Percentiles rank a stretch among this genome's conserved stretches.
Conservation (phyloP, 2,329 filamentous ascomycete species). For the Ceratocystiopsis minuta region DNA sequence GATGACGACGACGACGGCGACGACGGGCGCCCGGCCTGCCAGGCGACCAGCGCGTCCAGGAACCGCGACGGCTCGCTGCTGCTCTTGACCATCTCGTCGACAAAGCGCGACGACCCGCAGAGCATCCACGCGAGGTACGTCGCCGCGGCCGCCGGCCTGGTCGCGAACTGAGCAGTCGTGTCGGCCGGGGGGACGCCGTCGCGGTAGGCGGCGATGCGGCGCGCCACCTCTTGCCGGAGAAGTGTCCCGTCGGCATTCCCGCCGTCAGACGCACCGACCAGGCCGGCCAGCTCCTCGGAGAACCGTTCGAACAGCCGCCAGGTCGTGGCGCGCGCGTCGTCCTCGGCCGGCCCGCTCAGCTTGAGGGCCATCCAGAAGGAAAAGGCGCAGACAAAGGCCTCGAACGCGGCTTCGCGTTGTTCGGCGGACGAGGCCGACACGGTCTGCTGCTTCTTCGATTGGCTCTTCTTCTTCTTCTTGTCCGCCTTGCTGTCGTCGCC, state of each 20-base stretch:
- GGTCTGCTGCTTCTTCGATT: too few relatives aligned
- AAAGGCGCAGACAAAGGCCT: constrained; percentile 16
- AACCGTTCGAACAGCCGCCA: constrained; percentile 14
- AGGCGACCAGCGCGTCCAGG: constrained; percentile 3
- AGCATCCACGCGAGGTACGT: constrained; percentile 9
- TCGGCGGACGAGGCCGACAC: constrained; percentile 9
- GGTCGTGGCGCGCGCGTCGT: constrained; percentile 10
- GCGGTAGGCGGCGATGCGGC: background rate
- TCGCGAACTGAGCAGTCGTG: background rate
- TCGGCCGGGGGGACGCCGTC: too few relatives aligned
- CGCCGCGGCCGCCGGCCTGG: background rate
- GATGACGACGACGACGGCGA: too few relatives aligned
- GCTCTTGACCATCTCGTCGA: constrained; percentile 7
- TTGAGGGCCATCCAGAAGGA: constrained; percentile 15
- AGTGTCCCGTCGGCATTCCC: background rate
- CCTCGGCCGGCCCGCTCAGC: constrained; percentile 4
- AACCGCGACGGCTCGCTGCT: constrained; percentile 1
- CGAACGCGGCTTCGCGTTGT: constrained; percentile 12
- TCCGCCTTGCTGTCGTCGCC: background rate
- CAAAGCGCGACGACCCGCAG: constrained; percentile 5
- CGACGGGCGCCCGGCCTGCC: background rate
- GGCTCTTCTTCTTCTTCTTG: constrained; percentile 6
- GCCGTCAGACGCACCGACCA: too few relatives aligned
- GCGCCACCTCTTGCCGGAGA: background rate
- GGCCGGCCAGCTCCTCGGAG: constrained; percentile 5